Percentiles rank a stretch among this genome's conserved stretches.
phyloP scores from a whole-genome alignment of 1,284 basidiomycete species.

The Marasmius oreades region DNA sequence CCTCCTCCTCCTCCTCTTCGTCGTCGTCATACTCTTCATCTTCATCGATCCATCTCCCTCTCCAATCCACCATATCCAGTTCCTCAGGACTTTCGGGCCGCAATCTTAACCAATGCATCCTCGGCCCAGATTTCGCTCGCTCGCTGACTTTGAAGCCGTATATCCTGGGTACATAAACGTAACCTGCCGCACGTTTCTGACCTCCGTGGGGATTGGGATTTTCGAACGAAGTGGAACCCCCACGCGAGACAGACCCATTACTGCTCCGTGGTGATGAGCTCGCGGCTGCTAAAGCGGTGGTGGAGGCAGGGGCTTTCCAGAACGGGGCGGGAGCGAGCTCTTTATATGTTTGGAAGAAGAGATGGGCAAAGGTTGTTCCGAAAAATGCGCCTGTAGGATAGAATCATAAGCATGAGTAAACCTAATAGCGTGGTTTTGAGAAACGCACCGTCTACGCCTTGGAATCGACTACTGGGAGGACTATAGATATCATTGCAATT shows the following conservation, averaged over 20 bases:
- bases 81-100: conserved; percentile 79
- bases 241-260: conserved; percentile 42
- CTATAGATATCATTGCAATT: conserved; percentile 98
- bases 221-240: conserved; percentile 48
- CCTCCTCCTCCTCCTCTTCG: conserved; percentile 60
- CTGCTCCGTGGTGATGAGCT: conserved; percentile 52
- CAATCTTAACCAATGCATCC: conserved; percentile 95
- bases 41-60: conserved; percentile 81
- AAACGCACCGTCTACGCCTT: conserved; percentile 88
- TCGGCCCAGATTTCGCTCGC: conserved; percentile 83
- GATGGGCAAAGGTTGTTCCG: conserved; percentile 95
- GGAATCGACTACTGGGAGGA: conserved; percentile 93
- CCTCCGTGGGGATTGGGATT: conserved; percentile 86
- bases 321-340: conserved; percentile 87
- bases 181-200: conserved; percentile 80
- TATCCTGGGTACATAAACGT: conserved; percentile 90
- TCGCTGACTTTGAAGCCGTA: conserved; percentile 90
- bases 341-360: conserved; percentile 97
- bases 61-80: conserved; percentile 83
- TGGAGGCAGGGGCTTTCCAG: conserved; percentile 58
- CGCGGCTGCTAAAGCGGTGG: conserved; percentile 31
- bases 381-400: conserved; percentile 86
- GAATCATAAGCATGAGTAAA: conserved; percentile 11
- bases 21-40: conserved; percentile 53
- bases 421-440: not conserved